Percentiles rank a stretch among this genome's conserved stretches.
These are phyloP conservation scores for Elsinoe necatrix DNA, from an alignment of 2,329 filamentous ascomycete genomes.

Conservation along the genomic window DNA sequence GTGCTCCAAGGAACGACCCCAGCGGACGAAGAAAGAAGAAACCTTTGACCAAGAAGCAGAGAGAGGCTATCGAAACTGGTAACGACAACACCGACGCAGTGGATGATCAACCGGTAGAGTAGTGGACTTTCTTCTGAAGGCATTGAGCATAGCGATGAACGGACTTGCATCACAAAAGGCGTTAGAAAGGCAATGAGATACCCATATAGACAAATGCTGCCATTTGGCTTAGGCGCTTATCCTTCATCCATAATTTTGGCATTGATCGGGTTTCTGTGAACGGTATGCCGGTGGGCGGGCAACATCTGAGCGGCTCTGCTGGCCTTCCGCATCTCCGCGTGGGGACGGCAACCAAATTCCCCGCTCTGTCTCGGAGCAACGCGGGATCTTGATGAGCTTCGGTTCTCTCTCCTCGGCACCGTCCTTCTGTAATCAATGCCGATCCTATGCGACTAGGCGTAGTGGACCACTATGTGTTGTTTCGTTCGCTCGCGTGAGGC, in stretches of 20 bases:
- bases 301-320: not conserved
- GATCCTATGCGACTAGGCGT: constrained; percentile 12
- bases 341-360: constrained; percentile 11
- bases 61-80: constrained; percentile 21
- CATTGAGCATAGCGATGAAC: not conserved
- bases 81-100: constrained; percentile 17
- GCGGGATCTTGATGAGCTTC: constrained; percentile 1
- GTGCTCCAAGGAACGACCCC: constrained; percentile 39
- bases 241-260: not conserved
- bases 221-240: not conserved
- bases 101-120: not conserved
- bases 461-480: constrained; percentile 5
- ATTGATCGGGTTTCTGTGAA: not conserved
- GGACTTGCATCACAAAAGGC: not conserved
- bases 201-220: constrained; percentile 1
- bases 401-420: constrained; percentile 5
- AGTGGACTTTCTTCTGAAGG: not conserved
- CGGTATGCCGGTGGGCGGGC: not conserved
- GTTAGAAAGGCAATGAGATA: not conserved
- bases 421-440: not conserved
- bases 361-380: not conserved
- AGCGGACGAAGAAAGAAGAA: constrained; percentile 32
- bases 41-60: constrained; percentile 23
- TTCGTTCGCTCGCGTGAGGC: constrained; percentile 9
- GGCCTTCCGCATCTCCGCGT: not conserved